A percentile compares a stretch with the other conserved stretches of the same genome.
phyloP scores from a whole-genome alignment of 768 basidiomycete genomes.

The Pulveroboletus frians region DNA sequence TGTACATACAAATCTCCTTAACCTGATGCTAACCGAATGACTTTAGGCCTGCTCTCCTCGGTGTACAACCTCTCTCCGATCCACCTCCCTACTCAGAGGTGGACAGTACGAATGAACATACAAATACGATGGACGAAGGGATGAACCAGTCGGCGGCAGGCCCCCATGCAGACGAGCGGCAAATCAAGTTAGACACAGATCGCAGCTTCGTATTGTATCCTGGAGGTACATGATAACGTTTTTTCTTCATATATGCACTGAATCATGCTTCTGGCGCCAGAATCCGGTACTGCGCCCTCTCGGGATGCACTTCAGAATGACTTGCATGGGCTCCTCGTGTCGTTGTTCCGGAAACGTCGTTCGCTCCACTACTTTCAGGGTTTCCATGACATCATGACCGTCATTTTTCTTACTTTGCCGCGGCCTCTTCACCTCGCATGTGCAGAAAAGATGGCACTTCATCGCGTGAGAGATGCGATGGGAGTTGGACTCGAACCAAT shows the following conservation, averaged over 20 bases:
- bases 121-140: background rate
- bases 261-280: conserved; percentile 14
- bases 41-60: conserved; percentile 27
- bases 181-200: conserved; percentile 85
- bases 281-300: conserved; percentile 9
- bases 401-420: conserved; percentile 72
- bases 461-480: conserved; percentile 79
- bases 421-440: conserved; percentile 50
- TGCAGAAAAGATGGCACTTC: conserved; percentile 36
- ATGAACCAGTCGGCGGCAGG: background rate
- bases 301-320: conserved; percentile 57
- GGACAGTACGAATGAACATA: conserved; percentile 7
- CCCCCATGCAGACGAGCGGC: conserved; percentile 73
- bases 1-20: conserved; percentile 15
- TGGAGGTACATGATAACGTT: conserved; percentile 50
- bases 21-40: conserved; percentile 18
- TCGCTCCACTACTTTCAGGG: conserved; percentile 85
- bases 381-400: conserved; percentile 89
- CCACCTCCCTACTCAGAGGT: conserved; percentile 25
- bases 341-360: conserved; percentile 67
- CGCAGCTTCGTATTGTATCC: conserved; percentile 93
- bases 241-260: conserved; percentile 7
- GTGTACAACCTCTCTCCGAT: conserved; percentile 38
- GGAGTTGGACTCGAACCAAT: conserved; percentile 78
- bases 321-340: conserved; percentile 68